Conservation (phyloP, 2,329 filamentous ascomycete genomes). For the Rhinocladiella mackenziei region DNA sequence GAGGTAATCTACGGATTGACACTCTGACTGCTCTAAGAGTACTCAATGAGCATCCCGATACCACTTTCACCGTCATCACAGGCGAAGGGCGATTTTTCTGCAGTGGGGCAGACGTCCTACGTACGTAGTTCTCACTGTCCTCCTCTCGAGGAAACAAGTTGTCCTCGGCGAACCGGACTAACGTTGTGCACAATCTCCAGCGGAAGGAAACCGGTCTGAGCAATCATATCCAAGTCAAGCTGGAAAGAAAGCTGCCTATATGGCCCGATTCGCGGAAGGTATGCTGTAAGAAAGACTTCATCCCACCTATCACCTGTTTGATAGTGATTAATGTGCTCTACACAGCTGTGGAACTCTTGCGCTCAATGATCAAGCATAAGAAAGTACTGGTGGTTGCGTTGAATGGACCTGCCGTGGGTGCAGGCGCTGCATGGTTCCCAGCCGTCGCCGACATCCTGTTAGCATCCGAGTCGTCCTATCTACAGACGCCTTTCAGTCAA, state of each 20-base stretch:
- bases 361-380: slow-evolving; percentile 45
- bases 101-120: slow-evolving; percentile 49
- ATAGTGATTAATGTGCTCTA: no score
- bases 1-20: slow-evolving; percentile 44
- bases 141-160: no score
- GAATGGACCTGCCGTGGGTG: slow-evolving; percentile 50
- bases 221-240: slow-evolving; percentile 9
- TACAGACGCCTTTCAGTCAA: slow-evolving; percentile 49
- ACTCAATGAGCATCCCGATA: slow-evolving; percentile 47
- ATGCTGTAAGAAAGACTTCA: not conserved
- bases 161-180: no score
- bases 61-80: slow-evolving; percentile 50
- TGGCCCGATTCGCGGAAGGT: slow-evolving; percentile 3
- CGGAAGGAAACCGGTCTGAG: not conserved
- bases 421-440: slow-evolving; percentile 50
- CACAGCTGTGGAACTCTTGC: slow-evolving; percentile 22
- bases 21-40: slow-evolving; percentile 43
- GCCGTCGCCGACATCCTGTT: slow-evolving; percentile 50
- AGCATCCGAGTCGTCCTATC: slow-evolving; percentile 43
- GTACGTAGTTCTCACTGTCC: no score
- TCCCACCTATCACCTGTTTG: no score
- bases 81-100: slow-evolving; percentile 51
- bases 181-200: no score
- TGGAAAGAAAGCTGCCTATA: slow-evolving; percentile 18
- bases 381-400: slow-evolving; percentile 51